Evolutionary conservation across 2,329 filamentous ascomycete species (phyloP).

Genomic region (Exophiala phaeomuriformis): DNA sequence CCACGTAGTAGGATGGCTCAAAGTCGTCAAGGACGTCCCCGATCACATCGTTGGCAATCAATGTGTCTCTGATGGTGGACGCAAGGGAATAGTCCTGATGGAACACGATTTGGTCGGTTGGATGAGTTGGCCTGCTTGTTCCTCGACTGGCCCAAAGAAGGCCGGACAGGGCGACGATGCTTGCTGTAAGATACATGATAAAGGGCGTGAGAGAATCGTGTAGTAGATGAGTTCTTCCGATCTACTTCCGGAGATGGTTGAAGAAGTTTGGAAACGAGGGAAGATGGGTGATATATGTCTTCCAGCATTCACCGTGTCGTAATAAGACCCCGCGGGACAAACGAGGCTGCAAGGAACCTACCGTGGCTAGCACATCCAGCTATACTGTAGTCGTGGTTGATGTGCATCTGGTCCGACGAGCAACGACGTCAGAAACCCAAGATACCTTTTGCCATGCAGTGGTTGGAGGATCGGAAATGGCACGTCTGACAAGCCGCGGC

Average conservation of each 20-base stretch:
- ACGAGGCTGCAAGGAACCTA: background rate
- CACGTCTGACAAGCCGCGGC: background rate
- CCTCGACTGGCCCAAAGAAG: background rate
- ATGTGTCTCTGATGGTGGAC: slow-evolving; percentile 27
- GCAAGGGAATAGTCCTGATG: slow-evolving; percentile 7
- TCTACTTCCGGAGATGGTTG: too few relatives aligned
- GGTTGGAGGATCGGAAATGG: background rate
- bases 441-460: background rate
- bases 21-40: slow-evolving; percentile 53
- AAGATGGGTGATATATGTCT: too few relatives aligned
- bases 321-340: background rate
- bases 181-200: background rate
- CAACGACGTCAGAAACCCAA: background rate
- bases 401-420: background rate
- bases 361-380: too few relatives aligned
- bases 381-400: background rate
- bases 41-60: slow-evolving; percentile 21
- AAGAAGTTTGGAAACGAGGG: too few relatives aligned
- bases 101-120: slow-evolving; percentile 6
- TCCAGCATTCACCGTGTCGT: background rate
- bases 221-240: background rate
- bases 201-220: background rate
- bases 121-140: slow-evolving; percentile 1
- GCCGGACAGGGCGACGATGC: background rate
- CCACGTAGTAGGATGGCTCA: slow-evolving; percentile 46